Evolutionary conservation across 2,329 filamentous ascomycete genomes (phyloP).

Genomic region (Colletotrichum neosansevieriae): DNA sequence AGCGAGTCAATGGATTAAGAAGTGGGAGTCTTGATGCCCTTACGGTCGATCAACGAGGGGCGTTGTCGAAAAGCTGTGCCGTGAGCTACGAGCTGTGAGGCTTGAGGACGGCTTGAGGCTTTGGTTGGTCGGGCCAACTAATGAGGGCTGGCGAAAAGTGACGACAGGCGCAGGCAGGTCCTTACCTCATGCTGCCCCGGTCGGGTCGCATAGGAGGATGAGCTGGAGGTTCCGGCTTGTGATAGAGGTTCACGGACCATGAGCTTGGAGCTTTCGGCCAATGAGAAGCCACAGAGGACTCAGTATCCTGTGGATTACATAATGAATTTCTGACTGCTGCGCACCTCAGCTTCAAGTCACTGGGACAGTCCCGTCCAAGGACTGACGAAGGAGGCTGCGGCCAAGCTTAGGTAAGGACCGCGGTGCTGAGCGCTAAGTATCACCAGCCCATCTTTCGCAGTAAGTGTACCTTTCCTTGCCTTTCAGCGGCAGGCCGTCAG

Average conservation of each 20-base stretch:
- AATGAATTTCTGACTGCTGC: neutral
- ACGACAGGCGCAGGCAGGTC: slow-evolving; percentile 23
- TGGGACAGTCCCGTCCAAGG: neutral
- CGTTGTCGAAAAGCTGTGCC: slow-evolving; percentile 10
- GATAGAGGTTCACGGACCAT: slow-evolving; percentile 25
- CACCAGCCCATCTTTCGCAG: neutral
- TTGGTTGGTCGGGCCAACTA: slow-evolving; percentile 19
- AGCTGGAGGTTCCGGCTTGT: slow-evolving; percentile 32
- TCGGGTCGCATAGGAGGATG: too few species aligned
- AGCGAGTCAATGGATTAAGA: slow-evolving; percentile 17
- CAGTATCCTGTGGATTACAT: slow-evolving; percentile 20
- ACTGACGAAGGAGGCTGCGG: slow-evolving; percentile 6
- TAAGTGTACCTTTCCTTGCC: neutral
- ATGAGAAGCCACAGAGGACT: slow-evolving; percentile 1
- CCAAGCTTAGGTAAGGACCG: neutral
- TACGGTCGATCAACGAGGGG: slow-evolving; percentile 19
- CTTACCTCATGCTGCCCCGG: too few species aligned
- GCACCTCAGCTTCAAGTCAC: slow-evolving; percentile 19
- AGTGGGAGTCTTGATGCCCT: slow-evolving; percentile 13
- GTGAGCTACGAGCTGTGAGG: slow-evolving; percentile 15
- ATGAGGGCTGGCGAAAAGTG: slow-evolving; percentile 19
- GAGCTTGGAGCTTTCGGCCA: slow-evolving; percentile 1
- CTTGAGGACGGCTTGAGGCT: slow-evolving; percentile 40
- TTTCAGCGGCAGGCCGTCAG: neutral
- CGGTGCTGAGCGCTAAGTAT: slow-evolving; percentile 4